Conservation (phyloP, 2,329 filamentous ascomycete genomes). For the Ceratocystis harringtonii region DNA sequence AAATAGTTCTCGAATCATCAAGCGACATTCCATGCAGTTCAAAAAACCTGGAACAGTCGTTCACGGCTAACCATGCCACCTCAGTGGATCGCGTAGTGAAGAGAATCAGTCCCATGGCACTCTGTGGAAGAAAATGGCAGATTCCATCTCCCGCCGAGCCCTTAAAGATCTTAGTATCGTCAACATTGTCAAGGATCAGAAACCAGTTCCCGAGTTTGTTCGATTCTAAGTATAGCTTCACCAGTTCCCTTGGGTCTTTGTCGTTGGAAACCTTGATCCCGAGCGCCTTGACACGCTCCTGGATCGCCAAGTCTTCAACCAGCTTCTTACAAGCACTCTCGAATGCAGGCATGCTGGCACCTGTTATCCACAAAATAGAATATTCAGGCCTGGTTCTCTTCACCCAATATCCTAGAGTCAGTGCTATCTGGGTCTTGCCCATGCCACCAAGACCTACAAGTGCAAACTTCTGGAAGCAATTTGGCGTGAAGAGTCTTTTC, state of each 20-base stretch:
- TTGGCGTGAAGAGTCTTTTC: background rate
- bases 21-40: background rate
- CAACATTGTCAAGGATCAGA: constrained; percentile 21
- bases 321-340: background rate
- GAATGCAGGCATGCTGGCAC: background rate
- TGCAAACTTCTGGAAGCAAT: background rate
- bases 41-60: too few relatives aligned
- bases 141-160: background rate
- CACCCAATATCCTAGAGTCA: background rate
- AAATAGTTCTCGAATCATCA: background rate
- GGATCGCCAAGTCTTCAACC: background rate
- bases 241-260: constrained; percentile 6
- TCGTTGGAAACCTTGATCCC: background rate
- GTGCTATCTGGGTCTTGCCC: background rate
- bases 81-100: constrained; percentile 9
- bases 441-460: background rate
- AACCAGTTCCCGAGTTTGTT: constrained; percentile 20
- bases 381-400: background rate
- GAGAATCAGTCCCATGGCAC: constrained; percentile 8
- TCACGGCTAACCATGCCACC: background rate
- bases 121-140: constrained; percentile 23
- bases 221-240: constrained; percentile 18
- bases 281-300: background rate
- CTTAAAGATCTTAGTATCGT: constrained; percentile 15
- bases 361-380: constrained; percentile 4